A percentile compares a stretch with the other conserved stretches of the same genome.
Evolutionary conservation across 768 basidiomycete genomes (phyloP).

Genomic region (Tubosaeta sp.): DNA sequence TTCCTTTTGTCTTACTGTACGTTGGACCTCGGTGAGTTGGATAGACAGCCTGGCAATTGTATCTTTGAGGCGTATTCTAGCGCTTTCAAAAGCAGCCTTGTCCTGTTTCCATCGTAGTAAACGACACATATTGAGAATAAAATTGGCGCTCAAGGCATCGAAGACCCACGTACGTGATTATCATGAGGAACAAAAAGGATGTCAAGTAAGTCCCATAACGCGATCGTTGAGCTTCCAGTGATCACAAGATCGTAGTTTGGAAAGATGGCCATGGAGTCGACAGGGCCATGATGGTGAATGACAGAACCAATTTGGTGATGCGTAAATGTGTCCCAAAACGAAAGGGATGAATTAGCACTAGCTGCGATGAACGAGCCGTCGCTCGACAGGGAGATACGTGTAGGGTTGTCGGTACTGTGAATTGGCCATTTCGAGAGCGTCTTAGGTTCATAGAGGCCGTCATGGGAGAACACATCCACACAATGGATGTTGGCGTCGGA

Average conservation of each 20-base stretch:
- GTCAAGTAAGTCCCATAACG: background rate
- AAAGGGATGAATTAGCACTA: background rate
- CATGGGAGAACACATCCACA: background rate
- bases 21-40: no score
- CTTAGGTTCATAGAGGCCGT: no score
- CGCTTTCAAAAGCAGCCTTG: background rate
- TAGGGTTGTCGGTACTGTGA: background rate
- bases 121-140: background rate
- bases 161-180: background rate
- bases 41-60: no score
- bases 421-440: background rate
- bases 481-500: background rate
- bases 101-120: background rate
- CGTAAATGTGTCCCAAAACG: slow-evolving; percentile 6
- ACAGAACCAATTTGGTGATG: background rate
- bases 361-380: background rate
- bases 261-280: background rate
- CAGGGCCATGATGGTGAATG: background rate
- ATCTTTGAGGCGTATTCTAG: background rate
- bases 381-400: background rate
- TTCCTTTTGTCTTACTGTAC: no score
- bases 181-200: no score
- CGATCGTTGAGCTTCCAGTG: background rate
- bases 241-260: background rate
- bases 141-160: background rate